A percentile compares a stretch with the other conserved stretches of the same genome.
Evolutionary conservation across 2,329 filamentous ascomycete genomes (phyloP).

Genomic region (Fusarium secorum): DNA sequence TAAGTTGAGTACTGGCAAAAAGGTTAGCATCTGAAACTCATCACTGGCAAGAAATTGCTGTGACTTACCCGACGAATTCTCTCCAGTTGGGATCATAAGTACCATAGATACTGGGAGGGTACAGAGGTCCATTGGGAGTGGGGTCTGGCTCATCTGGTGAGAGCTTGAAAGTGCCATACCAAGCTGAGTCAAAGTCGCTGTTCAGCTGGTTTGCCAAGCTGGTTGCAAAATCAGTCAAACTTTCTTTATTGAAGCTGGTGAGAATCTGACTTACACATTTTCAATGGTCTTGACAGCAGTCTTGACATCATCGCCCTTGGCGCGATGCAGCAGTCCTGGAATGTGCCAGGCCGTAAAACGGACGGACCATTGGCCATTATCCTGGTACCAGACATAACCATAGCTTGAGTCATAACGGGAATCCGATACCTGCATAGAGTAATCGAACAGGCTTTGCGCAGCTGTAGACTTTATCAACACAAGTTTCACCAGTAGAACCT

Average conservation of each 20-base stretch:
- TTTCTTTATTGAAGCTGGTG: rapidly evolving
- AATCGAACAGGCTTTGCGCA: slow-evolving; percentile 27
- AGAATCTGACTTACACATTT: not conserved
- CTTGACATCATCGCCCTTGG: not conserved
- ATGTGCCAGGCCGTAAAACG: slow-evolving; percentile 55
- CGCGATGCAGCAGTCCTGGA: slow-evolving; percentile 44
- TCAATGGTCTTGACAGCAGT: slow-evolving; percentile 10
- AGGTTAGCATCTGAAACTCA: rapidly evolving
- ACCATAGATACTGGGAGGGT: slow-evolving; percentile 10
- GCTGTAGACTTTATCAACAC: not conserved
- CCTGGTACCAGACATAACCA: slow-evolving; percentile 52
- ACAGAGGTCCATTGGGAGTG: not conserved
- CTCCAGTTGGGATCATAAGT: slow-evolving; percentile 14
- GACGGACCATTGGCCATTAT: slow-evolving; percentile 53
- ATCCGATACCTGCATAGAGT: slow-evolving; percentile 51
- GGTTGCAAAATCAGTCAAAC: not conserved
- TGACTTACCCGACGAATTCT: slow-evolving; percentile 6
- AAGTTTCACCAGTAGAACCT: rapidly evolving
- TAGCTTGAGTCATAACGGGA: slow-evolving; percentile 52
- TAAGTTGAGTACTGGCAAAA: not conserved
- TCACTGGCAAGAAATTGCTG: too few species aligned
- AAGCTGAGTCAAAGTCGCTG: not conserved
- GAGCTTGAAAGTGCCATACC: slow-evolving; percentile 17
- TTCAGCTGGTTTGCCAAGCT: slow-evolving; percentile 12
- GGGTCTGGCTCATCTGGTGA: slow-evolving; percentile 14